A percentile compares a stretch with the other conserved stretches of the same genome.
phyloP scores from a whole-genome alignment of 345 rosid genomes.

The Brassica rapa region DNA sequence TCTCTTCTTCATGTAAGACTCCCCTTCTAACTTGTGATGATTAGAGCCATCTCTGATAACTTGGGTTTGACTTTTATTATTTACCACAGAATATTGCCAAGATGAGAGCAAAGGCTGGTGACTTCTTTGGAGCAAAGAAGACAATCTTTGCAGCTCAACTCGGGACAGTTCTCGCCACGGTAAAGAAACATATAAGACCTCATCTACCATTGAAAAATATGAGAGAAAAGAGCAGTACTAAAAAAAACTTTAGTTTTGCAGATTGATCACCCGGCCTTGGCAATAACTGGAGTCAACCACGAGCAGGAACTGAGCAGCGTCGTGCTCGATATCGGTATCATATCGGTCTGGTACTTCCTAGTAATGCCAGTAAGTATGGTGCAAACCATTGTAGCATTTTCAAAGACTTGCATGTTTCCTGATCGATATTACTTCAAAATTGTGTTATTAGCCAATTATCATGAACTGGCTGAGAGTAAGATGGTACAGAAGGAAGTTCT shows the following conservation, averaged over 20 bases:
- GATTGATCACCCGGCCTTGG: constrained; percentile 73
- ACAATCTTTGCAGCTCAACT: constrained; percentile 54
- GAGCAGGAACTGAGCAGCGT: constrained; percentile 51
- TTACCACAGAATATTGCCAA: constrained; percentile 36
- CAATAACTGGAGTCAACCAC: constrained; percentile 77
- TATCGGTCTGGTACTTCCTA: constrained; percentile 71
- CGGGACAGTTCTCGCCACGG: constrained; percentile 59
- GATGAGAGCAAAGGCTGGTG: constrained; percentile 30
- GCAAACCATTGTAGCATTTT: neutral
- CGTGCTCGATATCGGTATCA: constrained; percentile 55
- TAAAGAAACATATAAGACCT: constrained; percentile 22
- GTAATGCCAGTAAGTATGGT: constrained; percentile 69
- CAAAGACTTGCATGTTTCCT: neutral
- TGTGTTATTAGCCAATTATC: constrained; percentile 66
- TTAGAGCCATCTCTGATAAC: neutral
- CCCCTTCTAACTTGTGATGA: neutral
- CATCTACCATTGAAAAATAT: neutral
- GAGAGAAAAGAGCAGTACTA: neutral
- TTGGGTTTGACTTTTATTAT: neutral
- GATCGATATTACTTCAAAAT: neutral
- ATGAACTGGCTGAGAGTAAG: constrained; percentile 90
- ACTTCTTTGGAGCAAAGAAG: constrained; percentile 39
- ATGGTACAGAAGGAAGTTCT: constrained; percentile 78
- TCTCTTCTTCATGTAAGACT: constrained; percentile 35
- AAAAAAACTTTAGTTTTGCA: constrained; percentile 22